These are phyloP conservation scores for Ilex aquifolium DNA, from an alignment of 257 asterid genomes.

Conservation along the genomic window DNA sequence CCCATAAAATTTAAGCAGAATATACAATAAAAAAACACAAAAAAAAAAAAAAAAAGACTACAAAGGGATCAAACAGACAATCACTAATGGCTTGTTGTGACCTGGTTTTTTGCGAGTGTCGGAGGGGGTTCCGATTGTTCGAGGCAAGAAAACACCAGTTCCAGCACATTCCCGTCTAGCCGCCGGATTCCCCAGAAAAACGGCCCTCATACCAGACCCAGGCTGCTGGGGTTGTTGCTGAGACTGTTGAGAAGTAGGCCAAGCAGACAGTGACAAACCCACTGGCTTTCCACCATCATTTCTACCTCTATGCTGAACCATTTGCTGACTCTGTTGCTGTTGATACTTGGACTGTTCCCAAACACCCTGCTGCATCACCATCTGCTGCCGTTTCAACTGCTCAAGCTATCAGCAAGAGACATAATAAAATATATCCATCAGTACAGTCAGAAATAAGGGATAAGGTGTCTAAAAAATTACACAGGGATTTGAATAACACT, in stretches of 20 bases:
- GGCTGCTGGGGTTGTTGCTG: conserved; percentile 21
- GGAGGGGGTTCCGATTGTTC: conserved; percentile 30
- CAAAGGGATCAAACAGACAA: neutral
- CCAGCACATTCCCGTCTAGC: conserved; percentile 54
- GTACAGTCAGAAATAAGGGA: neutral
- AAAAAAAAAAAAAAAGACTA: neutral
- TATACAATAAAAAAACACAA: no score
- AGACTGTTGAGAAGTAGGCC: conserved; percentile 48
- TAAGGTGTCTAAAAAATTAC: neutral
- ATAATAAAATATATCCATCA: neutral
- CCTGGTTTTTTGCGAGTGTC: conserved; percentile 46
- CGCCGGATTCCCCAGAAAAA: conserved; percentile 34
- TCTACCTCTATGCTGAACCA: conserved; percentile 22
- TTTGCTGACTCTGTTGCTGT: conserved; percentile 17
- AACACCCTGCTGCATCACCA: conserved; percentile 23
- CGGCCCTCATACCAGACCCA: conserved; percentile 41
- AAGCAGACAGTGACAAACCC: conserved; percentile 26
- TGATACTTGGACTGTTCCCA: conserved; percentile 25
- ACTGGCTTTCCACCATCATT: conserved; percentile 15
- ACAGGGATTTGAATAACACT: neutral
- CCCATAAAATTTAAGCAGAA: neutral
- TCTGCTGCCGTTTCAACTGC: conserved; percentile 31
- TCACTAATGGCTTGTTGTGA: neutral
- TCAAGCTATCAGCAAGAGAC: conserved; percentile 21
- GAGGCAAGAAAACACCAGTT: conserved; percentile 81